These are phyloP conservation scores for Periconia macrospinosa DNA, from an alignment of 2,329 filamentous ascomycete genomes.

Conservation along the genomic window DNA sequence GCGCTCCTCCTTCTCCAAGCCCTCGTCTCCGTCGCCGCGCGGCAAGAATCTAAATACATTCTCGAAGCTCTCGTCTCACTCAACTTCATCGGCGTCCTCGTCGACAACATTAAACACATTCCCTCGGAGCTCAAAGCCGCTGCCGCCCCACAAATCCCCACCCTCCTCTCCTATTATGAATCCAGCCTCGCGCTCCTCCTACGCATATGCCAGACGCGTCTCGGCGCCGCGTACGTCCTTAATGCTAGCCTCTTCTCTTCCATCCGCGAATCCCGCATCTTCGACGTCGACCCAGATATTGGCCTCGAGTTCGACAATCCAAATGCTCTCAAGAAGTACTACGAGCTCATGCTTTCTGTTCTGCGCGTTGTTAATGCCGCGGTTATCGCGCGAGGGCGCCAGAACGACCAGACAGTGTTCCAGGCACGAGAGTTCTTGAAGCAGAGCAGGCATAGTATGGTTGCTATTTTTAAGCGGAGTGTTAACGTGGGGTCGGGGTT, in stretches of 20 bases:
- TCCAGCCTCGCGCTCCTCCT: conserved; percentile 81
- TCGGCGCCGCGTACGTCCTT: conserved; percentile 84
- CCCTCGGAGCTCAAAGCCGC: conserved; percentile 62
- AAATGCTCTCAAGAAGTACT: conserved; percentile 76
- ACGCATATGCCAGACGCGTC: conserved; percentile 78
- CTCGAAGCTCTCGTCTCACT: conserved; percentile 79
- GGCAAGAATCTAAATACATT: conserved; percentile 72
- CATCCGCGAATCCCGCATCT: conserved; percentile 80
- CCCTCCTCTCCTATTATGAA: conserved; percentile 64
- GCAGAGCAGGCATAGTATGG: conserved; percentile 80
- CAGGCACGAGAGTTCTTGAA: conserved; percentile 79
- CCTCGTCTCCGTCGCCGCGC: conserved; percentile 71
- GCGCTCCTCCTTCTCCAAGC: conserved; percentile 83
- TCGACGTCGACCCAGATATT: conserved; percentile 87
- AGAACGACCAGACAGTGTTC: conserved; percentile 72
- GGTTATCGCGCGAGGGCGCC: conserved; percentile 76
- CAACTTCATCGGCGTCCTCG: conserved; percentile 87
- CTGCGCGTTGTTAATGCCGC: conserved; percentile 81
- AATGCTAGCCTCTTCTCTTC: conserved; percentile 85
- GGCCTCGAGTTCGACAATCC: conserved; percentile 74
- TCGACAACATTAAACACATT: conserved; percentile 82
- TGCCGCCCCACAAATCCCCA: conserved; percentile 51
- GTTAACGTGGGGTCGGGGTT: conserved; percentile 66
- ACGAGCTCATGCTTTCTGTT: conserved; percentile 77
- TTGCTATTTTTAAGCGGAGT: conserved; percentile 87